Conservation (phyloP, 257 asterid genomes). For the Nicotiana noctiflora region DNA sequence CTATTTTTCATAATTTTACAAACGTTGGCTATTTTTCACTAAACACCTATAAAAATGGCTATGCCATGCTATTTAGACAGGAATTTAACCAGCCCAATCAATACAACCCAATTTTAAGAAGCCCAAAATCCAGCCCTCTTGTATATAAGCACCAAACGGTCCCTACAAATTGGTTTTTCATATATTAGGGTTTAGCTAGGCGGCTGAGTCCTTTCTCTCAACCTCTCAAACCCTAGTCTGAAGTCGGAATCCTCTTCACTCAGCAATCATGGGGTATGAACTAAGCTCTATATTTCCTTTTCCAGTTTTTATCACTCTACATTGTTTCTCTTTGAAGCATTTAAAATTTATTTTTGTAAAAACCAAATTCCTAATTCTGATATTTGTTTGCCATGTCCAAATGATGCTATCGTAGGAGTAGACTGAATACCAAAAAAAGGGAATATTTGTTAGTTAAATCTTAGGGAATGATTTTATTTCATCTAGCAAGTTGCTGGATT, state of each 20-base stretch:
- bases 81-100: background rate
- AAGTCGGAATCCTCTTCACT: slow-evolving; percentile 10
- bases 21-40: too few relatives aligned
- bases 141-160: background rate
- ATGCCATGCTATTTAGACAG: too few relatives aligned
- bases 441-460: background rate
- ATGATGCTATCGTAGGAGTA: background rate
- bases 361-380: background rate
- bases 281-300: background rate
- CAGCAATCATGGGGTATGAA: slow-evolving; percentile 54
- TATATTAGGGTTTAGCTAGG: slow-evolving; percentile 18
- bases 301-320: background rate
- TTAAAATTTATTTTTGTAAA: background rate
- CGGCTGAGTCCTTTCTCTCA: slow-evolving; percentile 7
- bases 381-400: background rate
- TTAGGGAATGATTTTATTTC: background rate
- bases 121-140: background rate
- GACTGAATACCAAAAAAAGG: background rate
- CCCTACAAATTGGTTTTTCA: rapidly evolving
- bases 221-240: slow-evolving; percentile 14
- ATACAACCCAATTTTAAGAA: background rate
- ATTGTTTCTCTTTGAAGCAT: background rate
- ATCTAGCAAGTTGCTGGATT: background rate
- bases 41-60: too few relatives aligned
- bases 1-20: too few relatives aligned